Conservation (phyloP, 768 basidiomycete genomes). For the Leccinum longicurvipes region DNA sequence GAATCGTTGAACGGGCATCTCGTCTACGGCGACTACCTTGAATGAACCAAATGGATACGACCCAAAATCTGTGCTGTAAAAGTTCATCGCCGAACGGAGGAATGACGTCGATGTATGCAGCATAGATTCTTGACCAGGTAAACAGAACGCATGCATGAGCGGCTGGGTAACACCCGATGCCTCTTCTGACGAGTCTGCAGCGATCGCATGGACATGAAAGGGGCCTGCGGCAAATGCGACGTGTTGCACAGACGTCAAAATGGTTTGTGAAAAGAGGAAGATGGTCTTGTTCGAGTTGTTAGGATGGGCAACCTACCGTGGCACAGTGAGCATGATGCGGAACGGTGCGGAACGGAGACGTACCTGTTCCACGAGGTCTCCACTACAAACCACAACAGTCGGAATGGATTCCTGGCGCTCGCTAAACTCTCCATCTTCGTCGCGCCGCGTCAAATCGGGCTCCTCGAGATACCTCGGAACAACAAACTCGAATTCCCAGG, state of each 20-base stretch:
- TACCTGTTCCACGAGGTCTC: slow-evolving; percentile 93
- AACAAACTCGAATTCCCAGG: slow-evolving; percentile 97
- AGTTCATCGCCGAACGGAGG: slow-evolving; percentile 87
- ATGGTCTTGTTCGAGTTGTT: slow-evolving; percentile 92
- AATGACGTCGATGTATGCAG: slow-evolving; percentile 68
- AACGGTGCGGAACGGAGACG: slow-evolving; percentile 19
- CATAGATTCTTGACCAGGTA: slow-evolving; percentile 80
- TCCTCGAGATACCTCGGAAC: slow-evolving; percentile 84
- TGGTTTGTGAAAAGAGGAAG: slow-evolving; percentile 85
- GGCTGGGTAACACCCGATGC: slow-evolving; percentile 62
- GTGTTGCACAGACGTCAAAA: slow-evolving; percentile 92
- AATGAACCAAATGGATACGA: slow-evolving; percentile 95
- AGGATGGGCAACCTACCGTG: slow-evolving; percentile 79
- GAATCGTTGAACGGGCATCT: slow-evolving; percentile 76
- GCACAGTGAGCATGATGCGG: slow-evolving; percentile 8
- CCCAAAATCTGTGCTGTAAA: slow-evolving; percentile 87
- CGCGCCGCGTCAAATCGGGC: slow-evolving; percentile 31
- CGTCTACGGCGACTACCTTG: slow-evolving; percentile 92
- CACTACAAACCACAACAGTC: slow-evolving; percentile 89
- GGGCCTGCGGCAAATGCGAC: slow-evolving; percentile 95
- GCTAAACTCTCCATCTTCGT: slow-evolving; percentile 39
- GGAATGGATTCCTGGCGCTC: slow-evolving; percentile 62
- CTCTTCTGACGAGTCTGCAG: slow-evolving; percentile 61
- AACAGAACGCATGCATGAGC: slow-evolving; percentile 86
- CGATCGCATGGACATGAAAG: slow-evolving; percentile 74